Evolutionary conservation across 805 yeast species (phyloP).

Genomic region (Blastobotrys terrestris): DNA sequence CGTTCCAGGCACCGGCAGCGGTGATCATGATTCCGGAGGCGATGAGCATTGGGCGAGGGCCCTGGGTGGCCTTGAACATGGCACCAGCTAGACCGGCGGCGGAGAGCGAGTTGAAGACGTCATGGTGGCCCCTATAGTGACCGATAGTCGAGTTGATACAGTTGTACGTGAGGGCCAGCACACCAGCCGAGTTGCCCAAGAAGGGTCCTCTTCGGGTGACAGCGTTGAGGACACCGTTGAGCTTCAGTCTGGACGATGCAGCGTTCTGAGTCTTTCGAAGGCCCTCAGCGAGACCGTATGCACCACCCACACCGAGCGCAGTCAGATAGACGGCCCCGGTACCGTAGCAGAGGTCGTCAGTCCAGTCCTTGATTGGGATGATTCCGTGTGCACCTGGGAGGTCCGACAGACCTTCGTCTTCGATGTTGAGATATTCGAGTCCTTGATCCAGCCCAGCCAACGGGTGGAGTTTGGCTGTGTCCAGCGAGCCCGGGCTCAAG

Average conservation of each 20-base stretch:
- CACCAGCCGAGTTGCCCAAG: constrained; percentile 93
- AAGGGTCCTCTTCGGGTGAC: constrained; percentile 94
- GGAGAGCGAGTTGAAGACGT: constrained; percentile 70
- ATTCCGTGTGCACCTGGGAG: constrained; percentile 85
- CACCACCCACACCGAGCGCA: constrained; percentile 83
- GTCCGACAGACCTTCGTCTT: constrained; percentile 69
- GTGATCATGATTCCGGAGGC: constrained; percentile 80
- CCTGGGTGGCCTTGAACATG: constrained; percentile 76
- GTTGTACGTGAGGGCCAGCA: constrained; percentile 83
- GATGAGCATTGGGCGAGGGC: constrained; percentile 81
- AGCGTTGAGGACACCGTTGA: constrained; percentile 86
- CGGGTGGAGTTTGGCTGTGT: constrained; percentile 75
- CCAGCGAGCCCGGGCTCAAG: constrained; percentile 55
- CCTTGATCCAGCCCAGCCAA: constrained; percentile 88
- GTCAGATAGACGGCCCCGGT: constrained; percentile 88
- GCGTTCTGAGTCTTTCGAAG: constrained; percentile 65
- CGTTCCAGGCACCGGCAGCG: constrained; percentile 93
- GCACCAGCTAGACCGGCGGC: constrained; percentile 95
- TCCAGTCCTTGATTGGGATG: constrained; percentile 95
- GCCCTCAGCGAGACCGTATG: constrained; percentile 84
- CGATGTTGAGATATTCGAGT: constrained; percentile 83
- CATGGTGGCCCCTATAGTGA: constrained; percentile 80
- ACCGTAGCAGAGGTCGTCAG: constrained; percentile 96
- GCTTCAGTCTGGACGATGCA: constrained; percentile 72
- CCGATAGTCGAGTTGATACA: constrained; percentile 75